phyloP scores from a whole-genome alignment of 768 basidiomycete genomes.

The Pulveroboletus ravenelii region DNA sequence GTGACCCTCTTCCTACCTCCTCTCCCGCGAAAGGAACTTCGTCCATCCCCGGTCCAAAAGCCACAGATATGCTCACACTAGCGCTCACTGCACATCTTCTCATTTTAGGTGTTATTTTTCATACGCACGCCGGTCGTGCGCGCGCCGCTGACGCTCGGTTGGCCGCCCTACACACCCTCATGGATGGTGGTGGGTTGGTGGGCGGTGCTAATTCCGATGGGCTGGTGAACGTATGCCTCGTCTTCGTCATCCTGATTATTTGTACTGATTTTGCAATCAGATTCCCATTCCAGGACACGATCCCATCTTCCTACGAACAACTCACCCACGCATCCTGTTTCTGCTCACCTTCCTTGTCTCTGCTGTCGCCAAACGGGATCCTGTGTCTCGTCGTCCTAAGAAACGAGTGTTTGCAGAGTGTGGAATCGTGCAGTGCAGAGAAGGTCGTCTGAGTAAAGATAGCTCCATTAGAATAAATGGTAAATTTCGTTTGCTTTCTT shows the following conservation, averaged over 20 bases:
- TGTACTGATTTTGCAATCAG: conserved; percentile 10
- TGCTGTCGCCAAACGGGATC: conserved; percentile 63
- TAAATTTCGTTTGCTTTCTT: background rate
- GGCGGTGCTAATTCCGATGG: conserved; percentile 34
- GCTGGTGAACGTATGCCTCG: conserved; percentile 31
- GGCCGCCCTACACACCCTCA: conserved; percentile 55
- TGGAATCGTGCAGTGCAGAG: conserved; percentile 45
- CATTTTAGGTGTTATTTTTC: conserved; percentile 55
- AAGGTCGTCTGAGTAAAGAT: conserved; percentile 37
- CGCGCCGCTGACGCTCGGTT: conserved; percentile 47
- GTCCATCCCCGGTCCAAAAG: conserved; percentile 15
- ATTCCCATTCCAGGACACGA: conserved; percentile 33
- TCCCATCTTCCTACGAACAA: conserved; percentile 52
- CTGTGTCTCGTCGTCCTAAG: conserved; percentile 70
- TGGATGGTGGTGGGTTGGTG: conserved; percentile 54
- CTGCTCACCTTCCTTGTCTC: conserved; percentile 64
- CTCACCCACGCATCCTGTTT: conserved; percentile 64
- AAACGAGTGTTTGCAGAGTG: conserved; percentile 65
- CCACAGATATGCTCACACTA: conserved; percentile 31
- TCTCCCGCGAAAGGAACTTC: conserved; percentile 2
- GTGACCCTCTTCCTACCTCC: background rate
- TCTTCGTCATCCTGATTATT: conserved; percentile 17
- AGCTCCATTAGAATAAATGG: conserved; percentile 13
- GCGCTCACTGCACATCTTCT: conserved; percentile 55
- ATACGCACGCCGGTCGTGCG: conserved; percentile 55